These are phyloP conservation scores for Medicago lupulina DNA, from an alignment of 306 rosid species.

Conservation along the genomic window DNA sequence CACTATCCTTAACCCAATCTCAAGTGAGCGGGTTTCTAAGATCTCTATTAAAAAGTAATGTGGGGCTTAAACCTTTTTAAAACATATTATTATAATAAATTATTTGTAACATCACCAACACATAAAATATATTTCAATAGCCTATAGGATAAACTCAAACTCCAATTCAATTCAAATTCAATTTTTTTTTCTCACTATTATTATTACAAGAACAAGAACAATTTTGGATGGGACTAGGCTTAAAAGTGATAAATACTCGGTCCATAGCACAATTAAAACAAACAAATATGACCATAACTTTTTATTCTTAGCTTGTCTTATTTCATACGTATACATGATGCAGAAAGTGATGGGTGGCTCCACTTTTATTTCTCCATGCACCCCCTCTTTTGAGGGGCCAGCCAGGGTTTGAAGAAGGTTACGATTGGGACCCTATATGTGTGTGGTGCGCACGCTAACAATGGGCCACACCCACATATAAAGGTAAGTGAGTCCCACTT, in stretches of 20 bases:
- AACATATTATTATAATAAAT: no score
- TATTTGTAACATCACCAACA: neutral
- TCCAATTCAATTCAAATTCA: neutral
- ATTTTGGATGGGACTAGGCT: conserved; percentile 23
- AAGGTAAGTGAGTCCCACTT: conserved; percentile 46
- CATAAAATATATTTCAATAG: neutral
- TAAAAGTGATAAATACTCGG: conserved; percentile 12
- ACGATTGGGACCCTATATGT: conserved; percentile 23
- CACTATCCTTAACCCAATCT: no score
- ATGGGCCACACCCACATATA: conserved; percentile 33
- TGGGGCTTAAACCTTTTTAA: no score
- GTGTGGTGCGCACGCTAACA: conserved; percentile 46
- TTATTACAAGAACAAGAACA: neutral
- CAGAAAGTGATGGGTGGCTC: conserved; percentile 49
- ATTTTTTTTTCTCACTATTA: neutral
- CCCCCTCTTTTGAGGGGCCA: conserved; percentile 36
- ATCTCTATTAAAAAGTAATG: no score
- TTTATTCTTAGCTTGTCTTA: conserved; percentile 25
- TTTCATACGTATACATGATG: conserved; percentile 31
- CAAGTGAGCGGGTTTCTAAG: no score
- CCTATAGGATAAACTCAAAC: conserved; percentile 7
- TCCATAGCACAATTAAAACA: conserved; percentile 10
- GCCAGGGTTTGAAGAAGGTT: conserved; percentile 16
- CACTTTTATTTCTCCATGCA: conserved; percentile 6
- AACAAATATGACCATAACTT: conserved; percentile 17